These are phyloP conservation scores for Drechslera avenae DNA, from an alignment of 2,329 filamentous ascomycete genomes.

Conservation along the genomic window DNA sequence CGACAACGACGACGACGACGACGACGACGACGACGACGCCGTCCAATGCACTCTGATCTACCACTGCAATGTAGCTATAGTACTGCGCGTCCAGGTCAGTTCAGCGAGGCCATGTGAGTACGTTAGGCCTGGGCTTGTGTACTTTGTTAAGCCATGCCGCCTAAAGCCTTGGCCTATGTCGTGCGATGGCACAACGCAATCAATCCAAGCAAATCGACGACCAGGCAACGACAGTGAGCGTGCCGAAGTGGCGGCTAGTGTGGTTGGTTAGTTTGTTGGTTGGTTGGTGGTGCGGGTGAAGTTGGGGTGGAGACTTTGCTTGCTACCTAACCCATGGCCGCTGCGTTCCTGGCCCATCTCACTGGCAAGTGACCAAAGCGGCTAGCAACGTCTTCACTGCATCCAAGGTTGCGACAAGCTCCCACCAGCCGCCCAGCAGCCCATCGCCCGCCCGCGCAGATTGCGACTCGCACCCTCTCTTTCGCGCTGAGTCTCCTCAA, in stretches of 20 bases:
- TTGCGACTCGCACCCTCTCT: slow-evolving; percentile 25
- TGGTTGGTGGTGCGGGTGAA: background rate
- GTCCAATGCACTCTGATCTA: too few species aligned
- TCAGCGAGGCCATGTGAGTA: too few species aligned
- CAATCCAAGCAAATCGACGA: too few species aligned
- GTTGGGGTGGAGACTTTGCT: background rate
- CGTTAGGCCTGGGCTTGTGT: too few species aligned
- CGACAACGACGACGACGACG: too few species aligned
- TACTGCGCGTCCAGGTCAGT: background rate
- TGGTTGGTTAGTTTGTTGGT: too few species aligned
- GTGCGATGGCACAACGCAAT: too few species aligned
- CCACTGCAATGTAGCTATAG: background rate
- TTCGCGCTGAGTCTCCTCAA: slow-evolving; percentile 37
- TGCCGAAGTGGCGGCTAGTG: too few species aligned
- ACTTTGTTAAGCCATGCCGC: too few species aligned
- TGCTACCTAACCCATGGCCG: background rate
- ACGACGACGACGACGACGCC: too few species aligned
- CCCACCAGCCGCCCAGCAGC: slow-evolving; percentile 5
- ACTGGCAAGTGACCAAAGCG: slow-evolving; percentile 4
- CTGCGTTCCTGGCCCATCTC: slow-evolving; percentile 12
- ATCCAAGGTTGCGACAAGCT: slow-evolving; percentile 14
- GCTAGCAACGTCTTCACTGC: slow-evolving; percentile 14
- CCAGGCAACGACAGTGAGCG: too few species aligned
- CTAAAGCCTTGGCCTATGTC: too few species aligned
- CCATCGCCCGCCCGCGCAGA: slow-evolving; percentile 19